Evolutionary conservation across 352 stramenopile species (phyloP).

Genomic region (Globisporangium alternatum): DNA sequence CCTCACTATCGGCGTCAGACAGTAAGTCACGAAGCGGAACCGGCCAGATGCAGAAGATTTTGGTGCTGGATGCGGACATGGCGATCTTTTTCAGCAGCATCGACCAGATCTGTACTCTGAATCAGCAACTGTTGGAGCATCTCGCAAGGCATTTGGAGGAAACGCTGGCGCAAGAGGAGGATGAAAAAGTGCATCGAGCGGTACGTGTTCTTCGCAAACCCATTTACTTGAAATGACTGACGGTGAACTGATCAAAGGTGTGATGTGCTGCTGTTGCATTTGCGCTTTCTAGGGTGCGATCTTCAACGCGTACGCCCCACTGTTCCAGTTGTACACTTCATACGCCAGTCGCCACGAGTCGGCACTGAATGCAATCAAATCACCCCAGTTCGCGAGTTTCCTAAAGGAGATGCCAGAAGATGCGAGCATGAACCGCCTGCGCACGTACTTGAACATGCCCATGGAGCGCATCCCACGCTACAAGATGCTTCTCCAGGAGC

Average conservation of each 20-base stretch:
- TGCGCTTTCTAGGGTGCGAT: constrained; percentile 60
- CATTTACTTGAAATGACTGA: neutral
- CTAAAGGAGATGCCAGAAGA: constrained; percentile 69
- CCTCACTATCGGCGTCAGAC: constrained; percentile 17
- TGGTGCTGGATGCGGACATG: constrained; percentile 83
- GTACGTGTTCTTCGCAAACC: constrained; percentile 13
- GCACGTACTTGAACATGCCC: constrained; percentile 84
- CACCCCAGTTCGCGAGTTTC: constrained; percentile 70
- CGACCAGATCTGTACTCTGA: constrained; percentile 85
- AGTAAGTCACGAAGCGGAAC: constrained; percentile 16
- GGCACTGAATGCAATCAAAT: constrained; percentile 65
- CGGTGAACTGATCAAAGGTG: constrained; percentile 2
- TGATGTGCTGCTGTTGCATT: constrained; percentile 8
- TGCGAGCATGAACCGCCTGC: constrained; percentile 53
- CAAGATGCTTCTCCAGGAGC: constrained; percentile 77
- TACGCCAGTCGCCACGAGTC: constrained; percentile 81
- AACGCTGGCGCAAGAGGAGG: constrained; percentile 32
- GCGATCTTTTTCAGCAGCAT: constrained; percentile 89
- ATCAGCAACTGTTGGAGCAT: constrained; percentile 86
- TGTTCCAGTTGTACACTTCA: constrained; percentile 85
- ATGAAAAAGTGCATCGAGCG: constrained; percentile 25
- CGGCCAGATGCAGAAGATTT: constrained; percentile 31
- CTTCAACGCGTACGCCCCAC: constrained; percentile 80
- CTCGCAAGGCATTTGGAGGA: constrained; percentile 77
- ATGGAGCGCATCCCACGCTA: constrained; percentile 86